Conservation (phyloP, 1,139 yeast species). For the Hyphopichia pseudoburtonii region DNA sequence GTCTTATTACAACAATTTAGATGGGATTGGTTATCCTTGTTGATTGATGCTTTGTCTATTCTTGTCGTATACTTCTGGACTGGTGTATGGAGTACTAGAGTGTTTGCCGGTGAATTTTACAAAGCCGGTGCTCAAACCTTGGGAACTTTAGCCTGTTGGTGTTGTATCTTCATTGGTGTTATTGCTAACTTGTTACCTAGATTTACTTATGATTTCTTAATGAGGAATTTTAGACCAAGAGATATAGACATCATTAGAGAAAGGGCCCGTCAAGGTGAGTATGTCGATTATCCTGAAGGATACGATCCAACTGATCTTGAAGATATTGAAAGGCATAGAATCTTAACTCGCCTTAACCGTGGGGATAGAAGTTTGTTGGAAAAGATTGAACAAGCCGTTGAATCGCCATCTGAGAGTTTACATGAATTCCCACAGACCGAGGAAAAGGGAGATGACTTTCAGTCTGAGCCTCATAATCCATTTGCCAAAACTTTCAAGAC, state of each 20-base stretch:
- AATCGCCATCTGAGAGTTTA: constrained; percentile 2
- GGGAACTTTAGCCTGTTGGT: constrained; percentile 56
- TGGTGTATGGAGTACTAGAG: constrained; percentile 56
- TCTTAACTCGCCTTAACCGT: constrained; percentile 34
- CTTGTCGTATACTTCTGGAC: constrained; percentile 61
- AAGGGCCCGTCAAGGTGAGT: constrained; percentile 44
- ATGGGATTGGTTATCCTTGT: constrained; percentile 60
- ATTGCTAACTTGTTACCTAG: constrained; percentile 53
- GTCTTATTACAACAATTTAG: constrained; percentile 55
- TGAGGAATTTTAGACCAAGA: constrained; percentile 46
- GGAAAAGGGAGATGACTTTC: constrained; percentile 12
- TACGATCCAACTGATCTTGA: constrained; percentile 60
- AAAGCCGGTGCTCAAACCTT: constrained; percentile 55
- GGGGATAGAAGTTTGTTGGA: constrained; percentile 37
- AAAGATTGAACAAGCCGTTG: constrained; percentile 26
- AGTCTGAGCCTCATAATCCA: constrained; percentile 20
- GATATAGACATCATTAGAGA: constrained; percentile 60
- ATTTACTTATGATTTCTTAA: constrained; percentile 48
- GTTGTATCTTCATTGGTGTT: constrained; percentile 47
- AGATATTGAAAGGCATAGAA: constrained; percentile 45
- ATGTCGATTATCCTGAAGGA: constrained; percentile 49
- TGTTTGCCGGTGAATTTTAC: constrained; percentile 46
- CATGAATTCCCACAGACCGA: constrained; percentile 2
- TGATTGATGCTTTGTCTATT: constrained; percentile 50
- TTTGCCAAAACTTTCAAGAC: constrained; percentile 35